Percentiles rank a stretch among this genome's conserved stretches.
These are phyloP conservation scores for Trichoderma sp. DNA, from an alignment of 2,329 filamentous ascomycete genomes.

Conservation along the genomic window DNA sequence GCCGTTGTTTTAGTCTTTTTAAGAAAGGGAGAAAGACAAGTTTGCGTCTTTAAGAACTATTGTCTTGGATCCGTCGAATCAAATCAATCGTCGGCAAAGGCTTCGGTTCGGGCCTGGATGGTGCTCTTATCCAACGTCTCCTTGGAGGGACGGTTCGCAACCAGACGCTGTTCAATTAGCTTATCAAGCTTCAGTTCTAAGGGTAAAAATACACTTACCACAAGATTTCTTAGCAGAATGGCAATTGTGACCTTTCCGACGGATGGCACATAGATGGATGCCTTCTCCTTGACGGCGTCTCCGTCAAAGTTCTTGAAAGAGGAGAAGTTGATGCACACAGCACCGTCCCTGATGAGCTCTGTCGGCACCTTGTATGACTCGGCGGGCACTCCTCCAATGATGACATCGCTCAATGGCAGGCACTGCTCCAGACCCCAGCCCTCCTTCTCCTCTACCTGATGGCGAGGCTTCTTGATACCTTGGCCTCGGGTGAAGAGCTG, in stretches of 20 bases:
- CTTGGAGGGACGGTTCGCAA: slow-evolving; percentile 48
- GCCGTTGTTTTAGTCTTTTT: background rate
- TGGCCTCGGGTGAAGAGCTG: slow-evolving; percentile 89
- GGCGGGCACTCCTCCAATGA: slow-evolving; percentile 87
- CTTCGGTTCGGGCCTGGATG: slow-evolving; percentile 41
- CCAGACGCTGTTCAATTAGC: slow-evolving; percentile 44
- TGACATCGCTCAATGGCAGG: slow-evolving; percentile 84
- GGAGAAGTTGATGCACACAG: slow-evolving; percentile 98
- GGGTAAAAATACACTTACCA: slow-evolving; percentile 55
- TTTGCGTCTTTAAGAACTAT: background rate
- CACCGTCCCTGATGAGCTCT: slow-evolving; percentile 78
- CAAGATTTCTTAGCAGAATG: slow-evolving; percentile 80
- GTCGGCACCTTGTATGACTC: slow-evolving; percentile 88
- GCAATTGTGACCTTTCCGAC: slow-evolving; percentile 98
- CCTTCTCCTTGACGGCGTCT: slow-evolving; percentile 87
- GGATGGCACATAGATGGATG: slow-evolving; percentile 93
- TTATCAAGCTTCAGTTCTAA: background rate
- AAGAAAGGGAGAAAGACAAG: background rate
- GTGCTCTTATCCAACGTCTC: slow-evolving; percentile 35
- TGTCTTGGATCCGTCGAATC: background rate
- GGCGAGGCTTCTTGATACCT: slow-evolving; percentile 79
- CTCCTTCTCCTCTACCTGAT: slow-evolving; percentile 82
- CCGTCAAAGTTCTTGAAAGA: slow-evolving; percentile 89
- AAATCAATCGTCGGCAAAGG: slow-evolving; percentile 36
- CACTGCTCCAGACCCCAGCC: slow-evolving; percentile 78